phyloP scores from a whole-genome alignment of 1,139 yeast genomes.

The Lodderomyces metapsilosis region DNA sequence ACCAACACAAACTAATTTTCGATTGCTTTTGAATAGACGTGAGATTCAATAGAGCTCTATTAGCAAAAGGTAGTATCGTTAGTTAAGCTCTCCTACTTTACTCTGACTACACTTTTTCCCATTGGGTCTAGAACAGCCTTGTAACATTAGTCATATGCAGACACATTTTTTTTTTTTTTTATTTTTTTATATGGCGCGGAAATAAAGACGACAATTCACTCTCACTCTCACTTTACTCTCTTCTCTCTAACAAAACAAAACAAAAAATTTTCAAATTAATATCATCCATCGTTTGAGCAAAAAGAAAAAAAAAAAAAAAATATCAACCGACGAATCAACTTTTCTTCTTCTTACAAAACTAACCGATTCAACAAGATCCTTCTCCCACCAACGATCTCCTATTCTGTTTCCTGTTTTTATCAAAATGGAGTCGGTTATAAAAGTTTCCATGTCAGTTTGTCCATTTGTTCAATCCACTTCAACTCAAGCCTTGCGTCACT shows the following conservation, averaged over 20 bases:
- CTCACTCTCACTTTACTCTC: not conserved
- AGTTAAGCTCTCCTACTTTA: no score
- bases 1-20: no score
- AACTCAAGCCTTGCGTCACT: slow-evolving; percentile 55
- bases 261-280: not conserved
- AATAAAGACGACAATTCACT: not conserved
- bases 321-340: not conserved
- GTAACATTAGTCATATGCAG: not conserved
- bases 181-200: not conserved
- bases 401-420: no score
- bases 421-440: slow-evolving; percentile 74
- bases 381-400: no score
- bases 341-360: not conserved
- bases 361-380: not conserved
- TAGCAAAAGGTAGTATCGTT: no score
- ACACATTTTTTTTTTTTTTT: no score
- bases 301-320: not conserved
- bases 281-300: not conserved
- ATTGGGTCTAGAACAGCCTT: not conserved
- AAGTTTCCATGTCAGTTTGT: slow-evolving; percentile 76
- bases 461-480: slow-evolving; percentile 80
- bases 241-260: not conserved
- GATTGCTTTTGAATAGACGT: no score
- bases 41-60: not conserved
- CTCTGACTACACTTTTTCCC: not conserved